Conservation (phyloP, 139 green algal genomes). For the Chlamydomonas applanata region DNA sequence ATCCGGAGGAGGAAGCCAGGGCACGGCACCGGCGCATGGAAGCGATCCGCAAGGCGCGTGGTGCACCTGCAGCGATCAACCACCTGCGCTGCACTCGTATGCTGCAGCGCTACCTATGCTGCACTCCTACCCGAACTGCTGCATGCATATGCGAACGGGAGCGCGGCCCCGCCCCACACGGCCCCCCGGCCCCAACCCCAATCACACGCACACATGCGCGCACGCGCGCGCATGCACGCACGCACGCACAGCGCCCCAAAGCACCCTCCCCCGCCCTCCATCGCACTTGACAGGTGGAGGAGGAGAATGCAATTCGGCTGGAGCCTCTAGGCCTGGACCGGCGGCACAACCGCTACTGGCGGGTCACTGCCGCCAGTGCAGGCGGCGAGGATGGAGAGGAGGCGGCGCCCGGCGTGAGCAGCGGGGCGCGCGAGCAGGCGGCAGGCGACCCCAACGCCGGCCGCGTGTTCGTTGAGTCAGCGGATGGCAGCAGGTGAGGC, state of each 20-base stretch:
- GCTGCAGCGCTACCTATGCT: background rate
- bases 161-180: background rate
- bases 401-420: background rate
- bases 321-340: constrained; percentile 78
- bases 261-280: too few relatives aligned
- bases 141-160: constrained; percentile 18
- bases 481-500: constrained; percentile 24
- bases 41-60: constrained; percentile 15
- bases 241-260: too few relatives aligned
- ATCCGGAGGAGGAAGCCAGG: constrained; percentile 28
- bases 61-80: constrained; percentile 10
- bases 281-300: constrained; percentile 24
- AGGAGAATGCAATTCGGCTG: constrained; percentile 39
- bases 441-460: constrained; percentile 11
- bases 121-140: background rate
- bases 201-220: too few relatives aligned
- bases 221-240: too few relatives aligned
- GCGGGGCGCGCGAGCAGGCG: background rate
- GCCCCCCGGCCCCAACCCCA: too few relatives aligned
- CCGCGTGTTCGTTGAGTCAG: constrained; percentile 48
- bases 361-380: constrained; percentile 22
- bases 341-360: constrained; percentile 78
- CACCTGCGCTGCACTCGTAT: background rate
- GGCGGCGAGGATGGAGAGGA: background rate
- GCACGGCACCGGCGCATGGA: constrained; percentile 22